Conservation (phyloP, 305 asterid genomes). For the Withania somnifera region DNA sequence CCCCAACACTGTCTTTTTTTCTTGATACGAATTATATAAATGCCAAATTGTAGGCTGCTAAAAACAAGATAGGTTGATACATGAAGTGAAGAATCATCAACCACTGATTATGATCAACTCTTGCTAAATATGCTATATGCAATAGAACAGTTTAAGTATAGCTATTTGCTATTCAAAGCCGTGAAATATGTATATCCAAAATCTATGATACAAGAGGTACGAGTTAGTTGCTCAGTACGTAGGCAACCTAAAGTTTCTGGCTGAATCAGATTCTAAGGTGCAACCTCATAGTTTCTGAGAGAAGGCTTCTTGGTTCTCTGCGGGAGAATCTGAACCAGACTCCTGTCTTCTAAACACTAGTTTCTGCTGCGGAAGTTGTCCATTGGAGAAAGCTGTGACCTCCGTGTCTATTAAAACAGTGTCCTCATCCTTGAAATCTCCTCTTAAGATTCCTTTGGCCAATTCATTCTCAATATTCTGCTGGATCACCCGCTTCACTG, state of each 20-base stretch:
- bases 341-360: slow-evolving; percentile 43
- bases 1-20: background rate
- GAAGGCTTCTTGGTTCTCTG: slow-evolving; percentile 38
- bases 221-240: background rate
- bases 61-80: background rate
- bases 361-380: slow-evolving; percentile 82
- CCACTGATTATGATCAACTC: no score
- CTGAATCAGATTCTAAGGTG: background rate
- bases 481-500: slow-evolving; percentile 86
- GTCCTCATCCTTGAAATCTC: slow-evolving; percentile 80
- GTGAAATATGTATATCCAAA: background rate
- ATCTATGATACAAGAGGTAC: background rate
- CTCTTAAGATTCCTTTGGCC: slow-evolving; percentile 82
- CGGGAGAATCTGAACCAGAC: slow-evolving; percentile 22
- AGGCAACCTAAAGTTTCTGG: no score
- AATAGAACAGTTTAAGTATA: no score
- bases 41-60: background rate
- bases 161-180: background rate
- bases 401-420: slow-evolving; percentile 57
- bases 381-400: slow-evolving; percentile 58
- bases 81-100: no score
- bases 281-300: slow-evolving; percentile 12
- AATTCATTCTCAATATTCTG: slow-evolving; percentile 79
- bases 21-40: background rate
- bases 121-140: no score